Evolutionary conservation across 78 protist genomes (phyloP).

Genomic region (Cavenderia fasciculata): DNA sequence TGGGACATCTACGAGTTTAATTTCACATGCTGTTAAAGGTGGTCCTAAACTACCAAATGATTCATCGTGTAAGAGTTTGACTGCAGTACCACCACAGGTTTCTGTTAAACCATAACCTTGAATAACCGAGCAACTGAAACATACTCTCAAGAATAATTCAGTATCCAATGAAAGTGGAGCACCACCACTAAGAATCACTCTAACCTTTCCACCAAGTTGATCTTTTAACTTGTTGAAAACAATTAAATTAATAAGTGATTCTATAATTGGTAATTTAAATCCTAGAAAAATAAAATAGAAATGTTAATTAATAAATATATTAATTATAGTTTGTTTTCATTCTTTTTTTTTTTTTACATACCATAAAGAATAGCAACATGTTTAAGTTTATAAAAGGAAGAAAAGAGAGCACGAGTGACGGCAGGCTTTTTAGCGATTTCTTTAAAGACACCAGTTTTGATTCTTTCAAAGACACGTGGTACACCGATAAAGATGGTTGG

Average conservation of each 20-base stretch:
- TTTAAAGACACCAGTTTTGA: constrained; percentile 38
- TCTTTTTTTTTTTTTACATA: too few relatives aligned
- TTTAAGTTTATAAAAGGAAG: background rate
- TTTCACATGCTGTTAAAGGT: constrained; percentile 72
- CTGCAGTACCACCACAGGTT: constrained; percentile 82
- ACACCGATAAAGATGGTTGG: constrained; percentile 95
- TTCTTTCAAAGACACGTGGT: constrained; percentile 87
- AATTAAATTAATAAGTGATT: background rate
- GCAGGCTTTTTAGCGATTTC: constrained; percentile 24
- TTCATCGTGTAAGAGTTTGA: constrained; percentile 46
- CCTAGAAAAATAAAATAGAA: too few relatives aligned
- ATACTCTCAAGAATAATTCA: constrained; percentile 74
- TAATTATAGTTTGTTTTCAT: too few relatives aligned
- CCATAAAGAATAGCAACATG: constrained; percentile 3
- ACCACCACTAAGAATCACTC: constrained; percentile 87
- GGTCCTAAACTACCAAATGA: constrained; percentile 49
- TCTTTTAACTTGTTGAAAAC: constrained; percentile 75
- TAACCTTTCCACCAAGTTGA: constrained; percentile 93
- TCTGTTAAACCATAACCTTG: constrained; percentile 95
- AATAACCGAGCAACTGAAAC: constrained; percentile 18
- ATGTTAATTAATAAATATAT: too few relatives aligned
- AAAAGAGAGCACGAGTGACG: background rate
- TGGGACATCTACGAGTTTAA: constrained; percentile 87
- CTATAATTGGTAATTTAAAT: constrained; percentile 46
- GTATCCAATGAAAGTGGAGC: constrained; percentile 91